Evolutionary conservation across 2,329 filamentous ascomycete genomes (phyloP).

Genomic region (Davidsoniella eucalypti): DNA sequence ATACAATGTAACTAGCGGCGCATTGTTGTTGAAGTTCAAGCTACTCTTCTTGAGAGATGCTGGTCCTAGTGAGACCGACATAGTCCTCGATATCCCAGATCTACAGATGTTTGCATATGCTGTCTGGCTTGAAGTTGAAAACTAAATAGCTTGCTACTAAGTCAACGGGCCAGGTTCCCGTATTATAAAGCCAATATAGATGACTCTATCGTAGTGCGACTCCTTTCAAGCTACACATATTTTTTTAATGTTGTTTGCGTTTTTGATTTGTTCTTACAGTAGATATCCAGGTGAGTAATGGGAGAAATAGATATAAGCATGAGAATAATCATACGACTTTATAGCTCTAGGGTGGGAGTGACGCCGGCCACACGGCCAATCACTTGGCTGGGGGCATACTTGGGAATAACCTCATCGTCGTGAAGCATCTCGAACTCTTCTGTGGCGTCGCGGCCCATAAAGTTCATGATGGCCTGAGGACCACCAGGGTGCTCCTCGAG

Average conservation of each 20-base stretch:
- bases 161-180: constrained; percentile 1
- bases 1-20: no score
- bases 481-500: constrained; percentile 96
- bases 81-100: no score
- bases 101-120: no score
- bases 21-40: no score
- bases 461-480: constrained; percentile 91
- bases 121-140: no score
- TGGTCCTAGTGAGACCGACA: no score
- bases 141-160: no score
- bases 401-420: constrained; percentile 96
- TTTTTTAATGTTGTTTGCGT: no score
- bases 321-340: constrained; percentile 15
- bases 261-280: no score
- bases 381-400: constrained; percentile 86
- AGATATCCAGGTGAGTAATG: no score
- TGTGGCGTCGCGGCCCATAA: constrained; percentile 91
- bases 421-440: constrained; percentile 98
- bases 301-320: neutral
- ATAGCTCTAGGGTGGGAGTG: constrained; percentile 52
- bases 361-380: constrained; percentile 91
- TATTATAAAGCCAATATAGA: neutral
- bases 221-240: no score
- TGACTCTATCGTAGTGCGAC: neutral
- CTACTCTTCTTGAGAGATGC: no score